Base-by-base conservation (phyloP, 78 protist species). In the Dictyostelium purpureum region DNA sequence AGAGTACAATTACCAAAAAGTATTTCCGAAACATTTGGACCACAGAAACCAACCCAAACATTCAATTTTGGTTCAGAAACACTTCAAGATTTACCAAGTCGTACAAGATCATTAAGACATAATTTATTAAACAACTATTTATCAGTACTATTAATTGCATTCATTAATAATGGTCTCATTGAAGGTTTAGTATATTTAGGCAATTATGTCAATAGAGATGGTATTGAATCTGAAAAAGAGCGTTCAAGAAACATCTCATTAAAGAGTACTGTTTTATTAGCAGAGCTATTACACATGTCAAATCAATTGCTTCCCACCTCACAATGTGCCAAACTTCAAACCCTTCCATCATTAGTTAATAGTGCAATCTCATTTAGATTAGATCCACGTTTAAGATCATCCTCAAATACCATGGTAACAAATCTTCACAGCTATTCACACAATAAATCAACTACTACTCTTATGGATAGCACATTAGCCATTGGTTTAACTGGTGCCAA, bases 151-250 rank as follows among this genome's bases (percentile, higher is more conserved):
- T 61, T 89, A 19, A 80, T 89, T 37, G 59, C 94, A 33, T 89
- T 89, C 40, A 89, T 89, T 35, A 75, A 89, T 43, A 45, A 77
- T 67, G 94, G 94, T 4, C 26, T 89, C 21, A 89, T 89, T 14
- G 94, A 89, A 3, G 94, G 94, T 19, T 51, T 89, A 6, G 85
- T 77, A n/a, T 74, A 79, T 80, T 28, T 89, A n/a, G 94, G 94
- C 35, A 89, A 79, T 35, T 61, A 54, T 56, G 49, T 59, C 11
- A 40, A 54, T 76, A 38, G 49, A 4, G 80, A 78, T 35, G 78
- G 74, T 12, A 57, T 57, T 28, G 94, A 89, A 3, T 9, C 21
- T 18, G 87, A 75, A 28, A 80, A 80, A 7, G 87, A 88, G 14
- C 73, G 35, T 12, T 54, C 43, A 24, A 51, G 49, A 26, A 66